phyloP scores from a whole-genome alignment of 73 alveolate genomes.

The Paramecium sonneborni region DNA sequence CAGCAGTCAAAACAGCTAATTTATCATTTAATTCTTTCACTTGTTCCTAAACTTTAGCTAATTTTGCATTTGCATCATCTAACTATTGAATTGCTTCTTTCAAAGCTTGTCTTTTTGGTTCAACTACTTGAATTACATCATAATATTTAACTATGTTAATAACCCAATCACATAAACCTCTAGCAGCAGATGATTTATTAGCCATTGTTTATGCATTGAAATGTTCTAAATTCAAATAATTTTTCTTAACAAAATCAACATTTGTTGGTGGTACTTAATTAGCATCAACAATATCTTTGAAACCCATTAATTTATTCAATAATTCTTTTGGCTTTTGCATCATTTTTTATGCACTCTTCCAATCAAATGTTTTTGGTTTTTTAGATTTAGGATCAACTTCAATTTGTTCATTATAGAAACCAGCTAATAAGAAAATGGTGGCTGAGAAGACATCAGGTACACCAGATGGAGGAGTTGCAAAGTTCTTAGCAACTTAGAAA shows the following conservation, averaged over 20 bases:
- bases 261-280: slow-evolving; percentile 78
- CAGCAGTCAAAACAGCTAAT: slow-evolving; percentile 90
- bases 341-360: slow-evolving; percentile 85
- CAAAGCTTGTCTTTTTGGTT: slow-evolving; percentile 98
- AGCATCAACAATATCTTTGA: slow-evolving; percentile 82
- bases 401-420: slow-evolving; percentile 61
- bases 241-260: slow-evolving; percentile 79
- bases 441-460: slow-evolving; percentile 75
- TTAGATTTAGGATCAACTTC: slow-evolving; percentile 63
- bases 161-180: slow-evolving; percentile 95
- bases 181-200: slow-evolving; percentile 84
- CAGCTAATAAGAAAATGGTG: slow-evolving; percentile 59
- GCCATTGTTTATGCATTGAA: slow-evolving; percentile 83
- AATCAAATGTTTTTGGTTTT: slow-evolving; percentile 72
- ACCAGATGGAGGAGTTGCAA: slow-evolving; percentile 90
- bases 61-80: slow-evolving; percentile 96
- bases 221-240: slow-evolving; percentile 73
- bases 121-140: slow-evolving; percentile 98
- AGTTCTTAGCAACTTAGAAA: slow-evolving; percentile 89
- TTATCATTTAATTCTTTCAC: slow-evolving; percentile 91
- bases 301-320: slow-evolving; percentile 70
- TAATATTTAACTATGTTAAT: slow-evolving; percentile 93
- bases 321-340: slow-evolving; percentile 85
- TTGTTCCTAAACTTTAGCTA: slow-evolving; percentile 89
- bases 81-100: slow-evolving; percentile 92